Evolutionary conservation across 2,329 filamentous ascomycete genomes (phyloP).

Genomic region (Xylariaceae sp.): DNA sequence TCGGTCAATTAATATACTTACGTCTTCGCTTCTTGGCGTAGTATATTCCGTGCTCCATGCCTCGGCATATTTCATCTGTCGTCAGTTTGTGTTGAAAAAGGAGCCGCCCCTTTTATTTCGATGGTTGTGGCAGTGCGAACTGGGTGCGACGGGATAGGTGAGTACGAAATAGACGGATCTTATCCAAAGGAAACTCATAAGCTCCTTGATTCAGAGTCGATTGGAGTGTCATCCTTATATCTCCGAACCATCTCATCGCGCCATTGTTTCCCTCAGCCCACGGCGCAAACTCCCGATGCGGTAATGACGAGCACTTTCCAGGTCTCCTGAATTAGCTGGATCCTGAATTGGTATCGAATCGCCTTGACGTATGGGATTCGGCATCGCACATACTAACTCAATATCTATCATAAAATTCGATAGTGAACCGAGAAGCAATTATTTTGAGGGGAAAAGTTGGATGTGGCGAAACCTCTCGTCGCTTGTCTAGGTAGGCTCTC

Average conservation of each 20-base stretch:
- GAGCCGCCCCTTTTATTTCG: not conserved
- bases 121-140: not conserved
- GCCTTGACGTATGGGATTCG: not conserved
- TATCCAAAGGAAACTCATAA: not conserved
- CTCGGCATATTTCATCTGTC: not conserved
- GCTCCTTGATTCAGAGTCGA: constrained; percentile 12
- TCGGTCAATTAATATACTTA: not conserved
- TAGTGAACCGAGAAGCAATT: not conserved
- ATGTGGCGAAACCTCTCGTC: not conserved
- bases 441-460: not conserved
- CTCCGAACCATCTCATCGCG: not conserved
- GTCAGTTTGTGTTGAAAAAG: not conserved
- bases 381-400: not conserved
- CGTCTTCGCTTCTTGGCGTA: not conserved
- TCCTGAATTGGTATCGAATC: not conserved
- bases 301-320: not conserved
- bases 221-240: constrained; percentile 8
- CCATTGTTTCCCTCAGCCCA: not conserved
- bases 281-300: not conserved
- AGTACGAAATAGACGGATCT: not conserved
- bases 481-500: not conserved
- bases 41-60: not conserved
- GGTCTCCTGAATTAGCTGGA: not conserved
- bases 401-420: too few relatives aligned
- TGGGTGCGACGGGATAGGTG: not conserved